Evolutionary conservation across 768 basidiomycete genomes (phyloP).

Genomic region (Lactarius pseudohatsudake): DNA sequence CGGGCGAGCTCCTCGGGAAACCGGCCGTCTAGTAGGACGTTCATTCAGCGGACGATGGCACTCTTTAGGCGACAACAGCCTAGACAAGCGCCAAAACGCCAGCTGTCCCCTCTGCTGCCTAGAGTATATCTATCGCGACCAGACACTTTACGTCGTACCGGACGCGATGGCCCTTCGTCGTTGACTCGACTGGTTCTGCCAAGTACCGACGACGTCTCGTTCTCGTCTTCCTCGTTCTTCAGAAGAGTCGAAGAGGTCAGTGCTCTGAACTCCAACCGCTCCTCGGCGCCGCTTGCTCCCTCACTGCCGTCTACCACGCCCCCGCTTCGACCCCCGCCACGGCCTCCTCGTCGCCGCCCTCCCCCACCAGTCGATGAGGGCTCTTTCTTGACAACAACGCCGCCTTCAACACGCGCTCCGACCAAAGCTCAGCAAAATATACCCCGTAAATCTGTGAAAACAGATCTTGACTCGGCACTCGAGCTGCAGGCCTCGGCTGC

Average conservation of each 20-base stretch:
- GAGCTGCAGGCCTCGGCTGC: constrained; percentile 10
- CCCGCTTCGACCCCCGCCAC: constrained; percentile 2
- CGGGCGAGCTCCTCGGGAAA: background rate
- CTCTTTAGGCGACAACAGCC: constrained; percentile 15
- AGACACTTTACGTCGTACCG: background rate
- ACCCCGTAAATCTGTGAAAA: background rate
- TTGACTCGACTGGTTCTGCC: constrained; percentile 21
- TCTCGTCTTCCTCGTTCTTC: constrained; percentile 26
- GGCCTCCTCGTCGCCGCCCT: constrained; percentile 7
- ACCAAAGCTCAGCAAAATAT: constrained; percentile 4
- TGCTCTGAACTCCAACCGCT: background rate
- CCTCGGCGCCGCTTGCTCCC: background rate
- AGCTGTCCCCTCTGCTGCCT: background rate
- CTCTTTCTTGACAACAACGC: background rate
- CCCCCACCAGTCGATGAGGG: constrained; percentile 16
- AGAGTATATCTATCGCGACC: background rate
- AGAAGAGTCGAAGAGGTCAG: constrained; percentile 22
- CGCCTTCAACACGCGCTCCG: background rate
- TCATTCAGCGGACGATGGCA: constrained; percentile 21
- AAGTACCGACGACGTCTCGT: constrained; percentile 15
- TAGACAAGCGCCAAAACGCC: background rate
- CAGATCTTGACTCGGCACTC: constrained; percentile 9
- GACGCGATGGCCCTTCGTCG: constrained; percentile 10
- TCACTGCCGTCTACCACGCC: background rate
- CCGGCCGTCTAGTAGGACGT: constrained; percentile 9